Conservation (phyloP, 345 rosid species). For the Salix arbutifolia region DNA sequence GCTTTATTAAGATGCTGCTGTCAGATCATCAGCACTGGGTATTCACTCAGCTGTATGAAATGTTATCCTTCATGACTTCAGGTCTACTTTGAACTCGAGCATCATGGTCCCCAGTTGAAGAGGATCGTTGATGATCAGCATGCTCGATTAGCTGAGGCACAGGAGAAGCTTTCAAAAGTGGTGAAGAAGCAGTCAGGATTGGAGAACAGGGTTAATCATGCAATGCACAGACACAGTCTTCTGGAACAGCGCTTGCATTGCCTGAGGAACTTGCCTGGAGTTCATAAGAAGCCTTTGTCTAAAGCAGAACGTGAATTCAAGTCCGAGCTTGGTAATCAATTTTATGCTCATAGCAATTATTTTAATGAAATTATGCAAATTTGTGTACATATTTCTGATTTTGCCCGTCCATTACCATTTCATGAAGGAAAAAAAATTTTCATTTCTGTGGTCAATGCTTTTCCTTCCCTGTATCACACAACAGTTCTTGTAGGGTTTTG, state of each 20-base stretch:
- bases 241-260: slow-evolving; percentile 60
- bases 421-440: not conserved
- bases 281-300: slow-evolving; percentile 77
- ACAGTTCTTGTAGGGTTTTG: not conserved
- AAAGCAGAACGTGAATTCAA: slow-evolving; percentile 79
- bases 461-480: not conserved
- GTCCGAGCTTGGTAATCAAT: slow-evolving; percentile 70
- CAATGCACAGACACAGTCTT: slow-evolving; percentile 39
- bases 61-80: slow-evolving; percentile 16
- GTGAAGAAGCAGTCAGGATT: slow-evolving; percentile 60
- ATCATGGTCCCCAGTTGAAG: slow-evolving; percentile 82
- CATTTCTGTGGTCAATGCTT: not conserved
- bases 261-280: slow-evolving; percentile 68
- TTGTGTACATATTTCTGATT: not conserved
- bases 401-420: not conserved
- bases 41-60: not conserved
- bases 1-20: not conserved
- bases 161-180: slow-evolving; percentile 54
- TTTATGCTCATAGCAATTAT: not conserved
- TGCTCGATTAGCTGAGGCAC: slow-evolving; percentile 55
- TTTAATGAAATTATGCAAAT: not conserved
- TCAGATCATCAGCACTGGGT: slow-evolving; percentile 12
- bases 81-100: slow-evolving; percentile 86
- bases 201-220: slow-evolving; percentile 52
- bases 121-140: slow-evolving; percentile 71